Percentiles rank a stretch among this genome's conserved stretches.
Conservation (phyloP, 2,329 filamentous ascomycete genomes). For the Aspergillus pseudonomiae region DNA sequence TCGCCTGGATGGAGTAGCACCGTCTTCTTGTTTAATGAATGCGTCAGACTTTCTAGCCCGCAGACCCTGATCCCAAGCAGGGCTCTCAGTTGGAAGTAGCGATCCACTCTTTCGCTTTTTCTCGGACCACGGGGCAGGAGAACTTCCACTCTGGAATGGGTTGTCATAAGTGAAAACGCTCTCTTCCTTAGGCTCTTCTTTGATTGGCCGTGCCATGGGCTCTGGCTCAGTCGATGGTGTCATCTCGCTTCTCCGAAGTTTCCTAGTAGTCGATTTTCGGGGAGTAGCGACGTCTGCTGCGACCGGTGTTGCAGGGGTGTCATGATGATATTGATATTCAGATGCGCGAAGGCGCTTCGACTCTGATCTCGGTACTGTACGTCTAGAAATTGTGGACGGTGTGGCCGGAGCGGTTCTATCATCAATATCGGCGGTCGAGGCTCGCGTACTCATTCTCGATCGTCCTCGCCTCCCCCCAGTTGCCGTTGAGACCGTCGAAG, state of each 20-base stretch:
- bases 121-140: slow-evolving; percentile 55
- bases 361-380: slow-evolving; percentile 39
- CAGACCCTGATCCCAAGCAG: slow-evolving; percentile 27
- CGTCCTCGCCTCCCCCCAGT: slow-evolving; percentile 57
- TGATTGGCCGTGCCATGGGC: slow-evolving; percentile 43
- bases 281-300: slow-evolving; percentile 40
- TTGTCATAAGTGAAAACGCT: slow-evolving; percentile 86
- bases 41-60: slow-evolving; percentile 37
- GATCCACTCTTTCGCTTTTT: slow-evolving; percentile 55
- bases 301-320: slow-evolving; percentile 36
- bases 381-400: slow-evolving; percentile 32
- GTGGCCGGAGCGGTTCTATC: slow-evolving; percentile 32
- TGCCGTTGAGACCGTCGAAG: slow-evolving; percentile 55
- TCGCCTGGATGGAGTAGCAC: slow-evolving; percentile 57
- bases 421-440: slow-evolving; percentile 43
- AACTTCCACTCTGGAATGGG: slow-evolving; percentile 86
- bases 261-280: slow-evolving; percentile 53
- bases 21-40: slow-evolving; percentile 54
- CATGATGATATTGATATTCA: slow-evolving; percentile 37
- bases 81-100: slow-evolving; percentile 41
- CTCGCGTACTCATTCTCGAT: slow-evolving; percentile 55
- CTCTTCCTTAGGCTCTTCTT: slow-evolving; percentile 52
- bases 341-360: slow-evolving; percentile 34
- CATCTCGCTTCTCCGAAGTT: slow-evolving; percentile 53
- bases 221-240: slow-evolving; percentile 42